Evolutionary conservation across 768 basidiomycete genomes (phyloP).

Genomic region (Leccinellum luteum): DNA sequence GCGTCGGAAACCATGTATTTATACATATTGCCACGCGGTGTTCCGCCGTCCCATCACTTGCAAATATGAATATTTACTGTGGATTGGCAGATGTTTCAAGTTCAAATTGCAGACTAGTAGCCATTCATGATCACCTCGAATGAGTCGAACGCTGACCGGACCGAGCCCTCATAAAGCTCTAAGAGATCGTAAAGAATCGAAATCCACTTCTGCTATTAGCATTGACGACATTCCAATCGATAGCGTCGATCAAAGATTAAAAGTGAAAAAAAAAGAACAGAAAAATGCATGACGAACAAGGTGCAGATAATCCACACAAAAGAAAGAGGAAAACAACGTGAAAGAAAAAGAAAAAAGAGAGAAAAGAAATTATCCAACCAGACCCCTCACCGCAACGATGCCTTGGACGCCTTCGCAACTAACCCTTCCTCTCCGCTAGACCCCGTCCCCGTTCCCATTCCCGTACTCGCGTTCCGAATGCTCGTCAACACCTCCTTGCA

Average conservation of each 20-base stretch:
- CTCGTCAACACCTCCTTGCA: slow-evolving; percentile 80
- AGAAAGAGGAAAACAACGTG: neutral
- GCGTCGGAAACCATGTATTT: too few relatives aligned
- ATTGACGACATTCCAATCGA: neutral
- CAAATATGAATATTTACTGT: too few relatives aligned
- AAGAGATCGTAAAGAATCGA: neutral
- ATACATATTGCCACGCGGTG: too few relatives aligned
- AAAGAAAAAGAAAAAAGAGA: neutral
- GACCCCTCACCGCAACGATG: slow-evolving; percentile 10
- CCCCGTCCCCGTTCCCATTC: slow-evolving; percentile 28
- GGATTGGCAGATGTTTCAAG: too few relatives aligned
- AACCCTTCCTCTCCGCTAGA: slow-evolving; percentile 7
- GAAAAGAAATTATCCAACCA: neutral
- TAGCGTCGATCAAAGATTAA: too few relatives aligned
- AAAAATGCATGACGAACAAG: too few relatives aligned
- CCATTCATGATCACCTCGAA: too few relatives aligned
- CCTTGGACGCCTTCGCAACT: slow-evolving; percentile 19
- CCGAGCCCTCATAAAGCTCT: neutral
- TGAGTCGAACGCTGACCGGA: too few relatives aligned
- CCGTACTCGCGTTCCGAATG: slow-evolving; percentile 59
- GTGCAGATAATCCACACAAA: neutral
- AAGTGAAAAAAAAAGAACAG: too few relatives aligned
- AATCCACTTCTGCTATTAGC: neutral
- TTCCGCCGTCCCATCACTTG: too few relatives aligned
- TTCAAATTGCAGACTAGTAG: too few relatives aligned